A percentile compares a stretch with the other conserved stretches of the same genome.
Evolutionary conservation across 202 grass and related monocot genomes (phyloP).

Genomic region (Zizania palustris): DNA sequence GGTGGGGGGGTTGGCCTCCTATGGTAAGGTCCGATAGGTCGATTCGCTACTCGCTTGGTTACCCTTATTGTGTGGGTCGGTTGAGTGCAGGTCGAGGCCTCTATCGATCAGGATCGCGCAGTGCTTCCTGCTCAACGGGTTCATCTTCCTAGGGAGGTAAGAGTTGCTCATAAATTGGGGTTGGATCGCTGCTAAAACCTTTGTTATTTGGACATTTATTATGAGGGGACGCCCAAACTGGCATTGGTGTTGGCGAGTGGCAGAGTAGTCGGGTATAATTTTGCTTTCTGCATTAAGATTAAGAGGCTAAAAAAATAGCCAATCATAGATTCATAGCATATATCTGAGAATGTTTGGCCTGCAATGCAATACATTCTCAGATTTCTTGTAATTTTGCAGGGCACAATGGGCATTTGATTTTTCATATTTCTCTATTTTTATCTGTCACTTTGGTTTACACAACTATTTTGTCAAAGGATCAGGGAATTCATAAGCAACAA

Average conservation of each 20-base stretch:
- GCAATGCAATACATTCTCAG: background rate
- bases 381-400: background rate
- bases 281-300: background rate
- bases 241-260: background rate
- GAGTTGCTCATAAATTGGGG: background rate
- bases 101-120: slow-evolving; percentile 74
- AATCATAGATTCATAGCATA: background rate
- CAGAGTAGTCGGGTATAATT: background rate
- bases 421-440: background rate
- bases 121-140: slow-evolving; percentile 91
- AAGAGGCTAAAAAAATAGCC: background rate
- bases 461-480: background rate
- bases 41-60: slow-evolving; percentile 10
- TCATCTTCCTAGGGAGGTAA: slow-evolving; percentile 96
- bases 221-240: background rate
- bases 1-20: no score
- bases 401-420: slow-evolving; percentile 11
- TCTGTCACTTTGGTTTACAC: slow-evolving; percentile 16
- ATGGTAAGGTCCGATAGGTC: no score
- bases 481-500: background rate
- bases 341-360: background rate
- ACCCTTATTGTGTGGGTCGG: slow-evolving; percentile 4
- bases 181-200: slow-evolving; percentile 4
- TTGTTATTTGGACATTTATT: background rate
- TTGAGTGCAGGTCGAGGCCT: slow-evolving; percentile 60